Evolutionary conservation across 371 early-diverging fungal genomes (phyloP), one percentile per base, ranked within the genome.

Genomic region (Ordospora pajunii): DNA sequence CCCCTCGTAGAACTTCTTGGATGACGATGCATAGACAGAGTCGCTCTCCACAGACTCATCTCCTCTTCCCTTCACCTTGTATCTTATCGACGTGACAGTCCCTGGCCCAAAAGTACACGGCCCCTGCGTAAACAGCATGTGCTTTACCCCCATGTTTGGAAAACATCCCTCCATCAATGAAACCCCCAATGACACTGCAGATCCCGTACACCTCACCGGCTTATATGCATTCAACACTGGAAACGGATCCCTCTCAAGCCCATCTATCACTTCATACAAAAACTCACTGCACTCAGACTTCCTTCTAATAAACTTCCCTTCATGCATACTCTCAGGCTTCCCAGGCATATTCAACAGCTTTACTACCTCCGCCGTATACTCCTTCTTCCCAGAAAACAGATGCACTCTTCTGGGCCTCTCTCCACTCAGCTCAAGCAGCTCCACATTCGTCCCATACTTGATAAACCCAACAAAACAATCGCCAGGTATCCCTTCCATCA

Each of bases 101-200:
- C 99, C 98, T 50, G 99, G 97, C 0, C 98, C 98, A 79, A 91
- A 93, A 0, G 98, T 96, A 48, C 91, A 90, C 27, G 99, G 91
- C 27, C 99, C 99, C 73, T 97, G 97, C 63, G 89, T 87, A 87
- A 97, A 99, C 32, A 97, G 79, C 89, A 98, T 90, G 79, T 95
- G 89, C 65, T 96, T 90, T 7, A 92, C 93, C 19, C 95, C 94
- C 3, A 92, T 89, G 45, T 83, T 80, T 23, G 51, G 43, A 66
- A 82, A 82, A 23, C 48, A 53, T 54, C 88, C 88, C 86, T 96
- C 97, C 76, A 97, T 85, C 21, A 99, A 86, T 2, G 92, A 90
- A 32, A 92, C 88, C 12, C 96, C 97, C n/a, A 99, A 91, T 62
- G 91, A 89, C 80, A 95, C 86, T 0, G 98, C 97, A 6, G 93